A percentile compares a stretch with the other conserved stretches of the same genome.
Conservation (phyloP, 371 early-diverging fungal species). For the Haplosporangium sp. region DNA sequence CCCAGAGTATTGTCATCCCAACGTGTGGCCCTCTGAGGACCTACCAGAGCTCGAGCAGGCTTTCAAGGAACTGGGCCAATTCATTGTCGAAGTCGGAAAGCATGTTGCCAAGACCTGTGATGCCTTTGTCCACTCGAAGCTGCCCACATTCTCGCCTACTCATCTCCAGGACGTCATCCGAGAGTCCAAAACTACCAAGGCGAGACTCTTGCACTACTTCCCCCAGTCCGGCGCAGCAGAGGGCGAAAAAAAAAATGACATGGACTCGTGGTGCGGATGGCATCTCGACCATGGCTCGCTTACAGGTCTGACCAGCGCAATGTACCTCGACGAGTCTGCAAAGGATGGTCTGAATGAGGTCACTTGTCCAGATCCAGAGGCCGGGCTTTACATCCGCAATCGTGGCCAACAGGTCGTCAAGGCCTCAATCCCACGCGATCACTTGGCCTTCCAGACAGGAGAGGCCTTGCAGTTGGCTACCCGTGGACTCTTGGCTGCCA, state of each 20-base stretch:
- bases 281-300: constrained; percentile 68
- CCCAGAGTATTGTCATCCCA: constrained; percentile 60
- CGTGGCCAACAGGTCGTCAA: constrained; percentile 58
- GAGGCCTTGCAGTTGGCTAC: constrained; percentile 67
- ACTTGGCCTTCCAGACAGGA: constrained; percentile 75
- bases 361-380: constrained; percentile 54
- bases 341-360: constrained; percentile 27
- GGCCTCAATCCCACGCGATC: constrained; percentile 67
- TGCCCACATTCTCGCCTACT: constrained; percentile 44
- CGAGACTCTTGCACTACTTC: constrained; percentile 72
- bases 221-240: constrained; percentile 52
- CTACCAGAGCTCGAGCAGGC: constrained; percentile 57
- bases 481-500: constrained; percentile 63
- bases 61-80: constrained; percentile 61
- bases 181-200: constrained; percentile 62
- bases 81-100: constrained; percentile 63
- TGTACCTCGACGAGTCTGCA: constrained; percentile 61
- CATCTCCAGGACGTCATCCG: constrained; percentile 57
- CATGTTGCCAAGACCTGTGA: constrained; percentile 66
- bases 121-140: constrained; percentile 54
- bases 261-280: constrained; percentile 73
- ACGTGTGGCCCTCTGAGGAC: constrained; percentile 63
- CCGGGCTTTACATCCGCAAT: constrained; percentile 68
- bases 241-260: constrained; percentile 35
- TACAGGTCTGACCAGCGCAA: constrained; percentile 66